phyloP scores from a whole-genome alignment of 805 yeast genomes.

The Groenewaldozyma tartarivorans region DNA sequence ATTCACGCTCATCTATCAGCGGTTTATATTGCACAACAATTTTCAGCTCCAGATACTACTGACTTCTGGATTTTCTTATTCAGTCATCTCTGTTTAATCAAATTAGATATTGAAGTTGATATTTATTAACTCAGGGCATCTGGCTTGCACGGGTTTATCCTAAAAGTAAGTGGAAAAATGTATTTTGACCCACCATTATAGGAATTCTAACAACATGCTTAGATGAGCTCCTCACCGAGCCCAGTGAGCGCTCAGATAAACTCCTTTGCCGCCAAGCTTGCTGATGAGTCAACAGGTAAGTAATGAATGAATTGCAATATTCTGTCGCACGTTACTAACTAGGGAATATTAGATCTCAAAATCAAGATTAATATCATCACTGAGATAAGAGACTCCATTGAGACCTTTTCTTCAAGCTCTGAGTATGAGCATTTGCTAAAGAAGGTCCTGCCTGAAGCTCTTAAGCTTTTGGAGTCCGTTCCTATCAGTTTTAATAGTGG shows the following conservation, averaged over 20 bases:
- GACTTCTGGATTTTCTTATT: no score
- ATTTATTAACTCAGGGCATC: no score
- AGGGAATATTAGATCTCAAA: slow-evolving; percentile 37
- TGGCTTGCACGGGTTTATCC: no score
- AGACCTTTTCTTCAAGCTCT: slow-evolving; percentile 67
- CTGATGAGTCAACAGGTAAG: slow-evolving; percentile 1
- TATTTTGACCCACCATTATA: no score
- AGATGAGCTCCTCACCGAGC: neutral
- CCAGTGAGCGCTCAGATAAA: neutral
- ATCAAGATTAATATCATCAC: slow-evolving; percentile 60
- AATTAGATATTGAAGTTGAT: no score
- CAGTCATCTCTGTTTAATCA: no score
- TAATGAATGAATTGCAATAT: neutral
- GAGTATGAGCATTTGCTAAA: slow-evolving; percentile 74
- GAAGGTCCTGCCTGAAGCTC: slow-evolving; percentile 59
- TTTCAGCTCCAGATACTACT: no score
- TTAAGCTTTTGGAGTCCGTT: slow-evolving; percentile 50
- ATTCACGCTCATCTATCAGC: no score
- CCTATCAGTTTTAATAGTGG: slow-evolving; percentile 62
- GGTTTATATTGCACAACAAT: no score
- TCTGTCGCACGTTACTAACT: neutral
- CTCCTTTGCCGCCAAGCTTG: neutral
- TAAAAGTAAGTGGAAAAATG: no score
- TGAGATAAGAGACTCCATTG: slow-evolving; percentile 80
- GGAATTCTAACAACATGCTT: no score